phyloP scores from a whole-genome alignment of 139 green algal species.

The Monoraphidium neglectum region DNA sequence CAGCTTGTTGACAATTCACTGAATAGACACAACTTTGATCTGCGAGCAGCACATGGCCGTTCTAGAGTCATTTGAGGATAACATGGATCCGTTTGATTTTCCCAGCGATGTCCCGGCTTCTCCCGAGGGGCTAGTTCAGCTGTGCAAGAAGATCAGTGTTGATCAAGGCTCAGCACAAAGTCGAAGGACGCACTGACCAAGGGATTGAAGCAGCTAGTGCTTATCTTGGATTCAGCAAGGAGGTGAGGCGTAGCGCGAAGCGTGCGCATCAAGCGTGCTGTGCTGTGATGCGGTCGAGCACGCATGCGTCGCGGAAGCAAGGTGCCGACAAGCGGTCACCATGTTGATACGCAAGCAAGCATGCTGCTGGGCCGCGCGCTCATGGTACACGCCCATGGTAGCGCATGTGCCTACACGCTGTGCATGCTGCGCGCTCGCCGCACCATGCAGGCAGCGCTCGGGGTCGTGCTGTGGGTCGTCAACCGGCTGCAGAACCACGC shows the following conservation, averaged over 20 bases:
- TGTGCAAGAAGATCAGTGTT: constrained; percentile 14
- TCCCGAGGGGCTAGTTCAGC: background rate
- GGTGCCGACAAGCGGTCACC: too few relatives aligned
- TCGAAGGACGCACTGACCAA: constrained; percentile 57
- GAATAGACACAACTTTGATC: too few relatives aligned
- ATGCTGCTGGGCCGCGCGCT: too few relatives aligned
- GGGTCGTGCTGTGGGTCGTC: constrained; percentile 53
- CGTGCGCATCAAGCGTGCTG: background rate
- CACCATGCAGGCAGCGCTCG: constrained; percentile 1
- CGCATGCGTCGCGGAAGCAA: background rate
- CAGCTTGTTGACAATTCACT: too few relatives aligned
- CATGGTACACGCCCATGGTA: too few relatives aligned
- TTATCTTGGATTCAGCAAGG: constrained; percentile 38
- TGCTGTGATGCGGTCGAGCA: background rate
- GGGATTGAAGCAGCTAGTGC: constrained; percentile 48
- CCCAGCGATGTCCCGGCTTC: too few relatives aligned
- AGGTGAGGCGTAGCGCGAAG: background rate
- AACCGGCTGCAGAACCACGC: constrained; percentile 46
- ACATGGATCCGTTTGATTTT: too few relatives aligned
- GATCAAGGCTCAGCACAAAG: constrained; percentile 20
- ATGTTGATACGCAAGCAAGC: too few relatives aligned
- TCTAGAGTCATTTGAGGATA: too few relatives aligned
- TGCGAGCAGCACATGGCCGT: too few relatives aligned
- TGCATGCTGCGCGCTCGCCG: too few relatives aligned
- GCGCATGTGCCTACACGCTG: too few relatives aligned